These are phyloP conservation scores for Cetradonia linearis DNA, from an alignment of 495 filamentous ascomycete species.

Conservation along the genomic window DNA sequence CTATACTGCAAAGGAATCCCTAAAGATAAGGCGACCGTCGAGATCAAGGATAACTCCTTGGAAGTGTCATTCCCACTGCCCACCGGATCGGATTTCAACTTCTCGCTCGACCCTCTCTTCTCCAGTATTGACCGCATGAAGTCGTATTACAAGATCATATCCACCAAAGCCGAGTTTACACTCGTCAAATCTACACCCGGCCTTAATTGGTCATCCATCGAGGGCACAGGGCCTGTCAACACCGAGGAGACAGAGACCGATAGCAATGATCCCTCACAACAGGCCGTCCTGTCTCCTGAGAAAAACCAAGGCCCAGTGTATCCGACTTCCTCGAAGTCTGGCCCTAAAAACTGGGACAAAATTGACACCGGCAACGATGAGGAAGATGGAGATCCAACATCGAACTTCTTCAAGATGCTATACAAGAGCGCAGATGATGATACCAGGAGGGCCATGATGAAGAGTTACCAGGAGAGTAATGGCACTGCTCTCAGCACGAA, in stretches of 20 bases:
- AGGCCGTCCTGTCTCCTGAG: constrained; percentile 13
- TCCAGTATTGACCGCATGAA: constrained; percentile 49
- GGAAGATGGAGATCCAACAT: constrained; percentile 60
- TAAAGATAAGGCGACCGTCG: constrained; percentile 48
- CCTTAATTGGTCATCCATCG: constrained; percentile 67
- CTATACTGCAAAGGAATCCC: constrained; percentile 63
- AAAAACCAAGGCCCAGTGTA: constrained; percentile 49
- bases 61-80: constrained; percentile 58
- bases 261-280: constrained; percentile 18
- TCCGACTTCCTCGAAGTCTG: constrained; percentile 76
- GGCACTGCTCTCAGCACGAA: constrained; percentile 90
- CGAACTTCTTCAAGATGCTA: constrained; percentile 83
- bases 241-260: constrained; percentile 28
- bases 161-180: constrained; percentile 76
- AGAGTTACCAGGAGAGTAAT: constrained; percentile 88
- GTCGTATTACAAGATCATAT: constrained; percentile 53
- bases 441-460: constrained; percentile 88
- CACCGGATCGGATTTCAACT: constrained; percentile 47
- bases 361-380: constrained; percentile 52
- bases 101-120: constrained; percentile 62
- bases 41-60: constrained; percentile 49
- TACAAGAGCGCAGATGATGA: constrained; percentile 73
- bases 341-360: constrained; percentile 90
- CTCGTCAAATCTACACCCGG: constrained; percentile 58
- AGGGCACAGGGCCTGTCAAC: constrained; percentile 37